phyloP scores from a whole-genome alignment of 805 yeast species.

The Metschnikowia colocasiae region DNA sequence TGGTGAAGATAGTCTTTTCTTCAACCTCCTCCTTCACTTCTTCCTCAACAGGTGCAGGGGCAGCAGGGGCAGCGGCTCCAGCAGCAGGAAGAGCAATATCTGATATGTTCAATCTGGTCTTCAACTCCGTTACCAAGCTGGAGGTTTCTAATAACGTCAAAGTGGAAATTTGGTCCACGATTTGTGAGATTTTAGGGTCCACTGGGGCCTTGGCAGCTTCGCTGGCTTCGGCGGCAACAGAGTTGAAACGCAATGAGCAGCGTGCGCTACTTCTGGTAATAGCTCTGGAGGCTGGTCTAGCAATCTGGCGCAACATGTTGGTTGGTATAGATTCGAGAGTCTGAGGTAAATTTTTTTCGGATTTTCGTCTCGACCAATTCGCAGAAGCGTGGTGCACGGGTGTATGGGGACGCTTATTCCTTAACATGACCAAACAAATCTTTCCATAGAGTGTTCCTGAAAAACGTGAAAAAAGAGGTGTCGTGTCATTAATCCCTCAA shows the following conservation, averaged over 20 bases:
- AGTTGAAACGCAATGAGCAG: slow-evolving; percentile 43
- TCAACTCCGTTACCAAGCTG: slow-evolving; percentile 74
- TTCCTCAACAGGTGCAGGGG: slow-evolving; percentile 65
- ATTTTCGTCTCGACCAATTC: slow-evolving; percentile 5
- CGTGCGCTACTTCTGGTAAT: slow-evolving; percentile 24
- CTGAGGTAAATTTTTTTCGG: slow-evolving; percentile 11
- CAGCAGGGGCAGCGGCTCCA: slow-evolving; percentile 57
- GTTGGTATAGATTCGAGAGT: slow-evolving; percentile 11
- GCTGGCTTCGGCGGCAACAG: slow-evolving; percentile 38
- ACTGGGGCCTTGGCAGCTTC: slow-evolving; percentile 47
- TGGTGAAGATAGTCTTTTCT: slow-evolving; percentile 88
- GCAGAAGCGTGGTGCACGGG: slow-evolving; percentile 6
- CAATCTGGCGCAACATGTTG: slow-evolving; percentile 34
- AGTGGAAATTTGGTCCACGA: slow-evolving; percentile 87
- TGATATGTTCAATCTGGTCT: slow-evolving; percentile 82
- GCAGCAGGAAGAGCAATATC: slow-evolving; percentile 79
- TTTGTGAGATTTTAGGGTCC: slow-evolving; percentile 81
- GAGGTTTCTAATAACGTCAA: slow-evolving; percentile 93
- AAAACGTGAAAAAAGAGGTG: too few species aligned
- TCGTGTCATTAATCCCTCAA: too few species aligned
- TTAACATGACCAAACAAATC: not conserved
- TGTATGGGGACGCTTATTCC: not conserved
- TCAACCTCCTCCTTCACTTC: slow-evolving; percentile 74
- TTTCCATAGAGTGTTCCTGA: not conserved
- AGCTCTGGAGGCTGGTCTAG: slow-evolving; percentile 37